phyloP scores from a whole-genome alignment of 495 filamentous ascomycete genomes.

The Penicillium egyptiacum region DNA sequence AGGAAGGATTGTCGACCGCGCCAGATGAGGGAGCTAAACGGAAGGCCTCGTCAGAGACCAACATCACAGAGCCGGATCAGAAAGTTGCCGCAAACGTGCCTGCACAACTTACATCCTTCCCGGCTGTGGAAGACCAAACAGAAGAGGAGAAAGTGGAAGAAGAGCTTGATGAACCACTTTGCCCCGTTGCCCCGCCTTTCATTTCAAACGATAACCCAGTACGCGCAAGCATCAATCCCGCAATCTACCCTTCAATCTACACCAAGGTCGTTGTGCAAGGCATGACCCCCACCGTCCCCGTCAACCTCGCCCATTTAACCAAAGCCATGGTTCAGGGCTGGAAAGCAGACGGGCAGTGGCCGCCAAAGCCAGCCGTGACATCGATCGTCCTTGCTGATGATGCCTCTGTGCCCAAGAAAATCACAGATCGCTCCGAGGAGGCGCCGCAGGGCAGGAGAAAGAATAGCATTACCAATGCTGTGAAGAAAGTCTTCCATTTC shows the following conservation, averaged over 20 bases:
- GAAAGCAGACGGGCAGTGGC: slow-evolving; percentile 95
- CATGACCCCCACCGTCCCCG: slow-evolving; percentile 76
- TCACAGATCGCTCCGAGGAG: slow-evolving; percentile 15
- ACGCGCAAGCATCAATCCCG: slow-evolving; percentile 67
- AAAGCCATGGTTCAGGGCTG: slow-evolving; percentile 85
- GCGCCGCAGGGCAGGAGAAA: slow-evolving; percentile 31
- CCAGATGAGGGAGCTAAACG: slow-evolving; percentile 26
- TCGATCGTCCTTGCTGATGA: slow-evolving; percentile 38
- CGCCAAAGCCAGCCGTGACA: slow-evolving; percentile 57
- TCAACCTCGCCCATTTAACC: slow-evolving; percentile 80
- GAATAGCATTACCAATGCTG: slow-evolving; percentile 44
- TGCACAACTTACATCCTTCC: slow-evolving; percentile 5
- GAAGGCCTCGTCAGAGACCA: slow-evolving; percentile 34
- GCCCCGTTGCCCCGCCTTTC: slow-evolving; percentile 64
- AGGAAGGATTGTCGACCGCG: slow-evolving; percentile 30
- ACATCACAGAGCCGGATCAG: slow-evolving; percentile 35
- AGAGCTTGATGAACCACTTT: slow-evolving; percentile 43
- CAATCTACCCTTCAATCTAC: slow-evolving; percentile 80
- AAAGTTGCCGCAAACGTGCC: slow-evolving; percentile 8
- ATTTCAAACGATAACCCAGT: slow-evolving; percentile 68
- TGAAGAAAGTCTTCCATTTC: slow-evolving; percentile 47
- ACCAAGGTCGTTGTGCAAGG: slow-evolving; percentile 77
- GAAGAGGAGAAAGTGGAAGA: slow-evolving; percentile 32
- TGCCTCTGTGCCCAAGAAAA: slow-evolving; percentile 29
- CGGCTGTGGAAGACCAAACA: slow-evolving; percentile 20